Conservation (phyloP, 345 rosid species). For the Euphorbia lathyris region DNA sequence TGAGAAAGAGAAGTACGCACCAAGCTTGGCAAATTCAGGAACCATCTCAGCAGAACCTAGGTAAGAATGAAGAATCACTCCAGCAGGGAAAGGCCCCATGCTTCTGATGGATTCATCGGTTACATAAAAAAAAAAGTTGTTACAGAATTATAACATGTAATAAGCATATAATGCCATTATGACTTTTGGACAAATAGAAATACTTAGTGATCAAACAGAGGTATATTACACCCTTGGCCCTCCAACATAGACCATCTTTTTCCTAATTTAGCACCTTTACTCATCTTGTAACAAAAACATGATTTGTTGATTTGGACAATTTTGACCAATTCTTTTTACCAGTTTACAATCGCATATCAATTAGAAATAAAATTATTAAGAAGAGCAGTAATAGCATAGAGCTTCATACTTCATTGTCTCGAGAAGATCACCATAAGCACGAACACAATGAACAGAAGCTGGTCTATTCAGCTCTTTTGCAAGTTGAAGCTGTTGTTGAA, state of each 20-base stretch:
- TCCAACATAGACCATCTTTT: too few relatives aligned
- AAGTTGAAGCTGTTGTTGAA: constrained; percentile 75
- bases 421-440: constrained; percentile 86
- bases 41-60: constrained; percentile 95
- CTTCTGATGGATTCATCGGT: constrained; percentile 33
- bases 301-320: too few relatives aligned
- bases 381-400: background rate
- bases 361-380: background rate
- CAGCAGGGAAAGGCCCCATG: constrained; percentile 81
- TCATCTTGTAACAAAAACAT: too few relatives aligned
- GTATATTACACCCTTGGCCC: too few relatives aligned
- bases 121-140: background rate
- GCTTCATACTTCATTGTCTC: constrained; percentile 58
- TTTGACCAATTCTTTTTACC: too few relatives aligned
- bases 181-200: background rate
- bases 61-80: constrained; percentile 82
- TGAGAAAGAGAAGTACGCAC: constrained; percentile 93
- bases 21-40: constrained; percentile 79
- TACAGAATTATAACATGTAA: background rate
- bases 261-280: too few relatives aligned
- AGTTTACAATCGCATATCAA: too few relatives aligned
- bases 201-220: background rate
- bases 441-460: constrained; percentile 81
- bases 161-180: background rate
- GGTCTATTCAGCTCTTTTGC: constrained; percentile 81